Evolutionary conservation across 2,329 filamentous ascomycete genomes (phyloP), one percentile per base, ranked within the genome.

Genomic region (Alternaria ethzedia): DNA sequence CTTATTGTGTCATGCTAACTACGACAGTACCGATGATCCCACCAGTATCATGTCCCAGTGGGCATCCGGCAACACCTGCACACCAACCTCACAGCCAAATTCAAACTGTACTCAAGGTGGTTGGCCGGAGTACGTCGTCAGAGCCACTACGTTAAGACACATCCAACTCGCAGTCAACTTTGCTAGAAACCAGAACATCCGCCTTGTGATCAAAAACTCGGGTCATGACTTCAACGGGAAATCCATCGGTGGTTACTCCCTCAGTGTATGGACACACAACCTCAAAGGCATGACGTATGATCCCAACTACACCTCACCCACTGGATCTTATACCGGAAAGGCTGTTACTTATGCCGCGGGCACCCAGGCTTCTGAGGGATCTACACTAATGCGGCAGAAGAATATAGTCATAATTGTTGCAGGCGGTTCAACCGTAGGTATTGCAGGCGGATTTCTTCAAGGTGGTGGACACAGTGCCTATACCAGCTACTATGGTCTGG

Each of bases 281-380:
- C 70, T 76, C 49, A 72, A 70, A 58, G 64, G 54, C 5, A 30
- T 67, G 10, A 59, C 44, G 5, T 77, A 72, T 59, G 50, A 67
- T 41, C 46, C 63, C 1, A 52, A 65, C 10, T 74, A 71, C 59
- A 64, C 46, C n/a, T 57, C 60, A 8, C 61, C 61, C 1, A 55
- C 56, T 13, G 44, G 61, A 0, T 30, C 55, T 2, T 76, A 76
- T 32, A 66, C 30, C 0, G 73, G 73, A n/a, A 57, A 57, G 9
- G 73, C 85, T 3, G 78, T 88, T 52, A 86, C 84, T 68, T 77
- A 87, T 13, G 85, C 83, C 2, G 82, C 85, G 4, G 86, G 86
- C 36, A 81, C 87, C 8, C 79, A 85, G 57, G 82, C 82, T 3
- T 75, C 69, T 15, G 86, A 88, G 62, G 69, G 85, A 1, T 85